Percentiles rank a stretch among this genome's conserved stretches.
Conservation (phyloP, 192 early-diverging fungal species). For the Coemansia sp. region DNA sequence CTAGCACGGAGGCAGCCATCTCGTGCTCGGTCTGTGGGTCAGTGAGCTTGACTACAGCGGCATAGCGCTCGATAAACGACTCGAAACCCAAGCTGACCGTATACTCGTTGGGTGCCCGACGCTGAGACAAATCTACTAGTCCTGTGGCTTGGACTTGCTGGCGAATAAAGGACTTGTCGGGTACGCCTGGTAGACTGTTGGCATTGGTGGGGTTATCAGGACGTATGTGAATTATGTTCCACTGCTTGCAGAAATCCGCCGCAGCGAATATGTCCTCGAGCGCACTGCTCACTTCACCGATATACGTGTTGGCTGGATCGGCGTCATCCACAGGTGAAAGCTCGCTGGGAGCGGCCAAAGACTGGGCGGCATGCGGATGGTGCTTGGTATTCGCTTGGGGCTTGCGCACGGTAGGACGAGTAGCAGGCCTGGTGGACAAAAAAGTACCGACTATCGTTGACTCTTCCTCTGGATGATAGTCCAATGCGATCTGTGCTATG, state of each 20-base stretch:
- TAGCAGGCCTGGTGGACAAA: constrained; percentile 62
- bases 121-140: constrained; percentile 70
- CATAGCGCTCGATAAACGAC: constrained; percentile 76
- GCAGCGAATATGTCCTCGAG: constrained; percentile 81
- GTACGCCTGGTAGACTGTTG: constrained; percentile 39
- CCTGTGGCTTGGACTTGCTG: constrained; percentile 71
- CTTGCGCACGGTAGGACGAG: constrained; percentile 32
- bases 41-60: constrained; percentile 52
- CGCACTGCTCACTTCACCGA: constrained; percentile 65
- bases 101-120: constrained; percentile 71
- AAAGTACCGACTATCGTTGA: constrained; percentile 81
- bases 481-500: constrained; percentile 68
- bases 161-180: constrained; percentile 67
- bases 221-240: constrained; percentile 82
- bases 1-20: constrained; percentile 49
- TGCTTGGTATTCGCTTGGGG: constrained; percentile 62
- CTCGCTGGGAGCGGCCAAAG: constrained; percentile 47
- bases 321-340: constrained; percentile 34
- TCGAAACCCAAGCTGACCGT: constrained; percentile 69
- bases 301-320: constrained; percentile 49
- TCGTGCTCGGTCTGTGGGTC: constrained; percentile 7
- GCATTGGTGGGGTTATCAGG: constrained; percentile 60
- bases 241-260: constrained; percentile 73
- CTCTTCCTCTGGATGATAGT: constrained; percentile 77
- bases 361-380: neutral